Evolutionary conservation across 192 early-diverging fungal species (phyloP).

Genomic region (Haplosporangium gracile): DNA sequence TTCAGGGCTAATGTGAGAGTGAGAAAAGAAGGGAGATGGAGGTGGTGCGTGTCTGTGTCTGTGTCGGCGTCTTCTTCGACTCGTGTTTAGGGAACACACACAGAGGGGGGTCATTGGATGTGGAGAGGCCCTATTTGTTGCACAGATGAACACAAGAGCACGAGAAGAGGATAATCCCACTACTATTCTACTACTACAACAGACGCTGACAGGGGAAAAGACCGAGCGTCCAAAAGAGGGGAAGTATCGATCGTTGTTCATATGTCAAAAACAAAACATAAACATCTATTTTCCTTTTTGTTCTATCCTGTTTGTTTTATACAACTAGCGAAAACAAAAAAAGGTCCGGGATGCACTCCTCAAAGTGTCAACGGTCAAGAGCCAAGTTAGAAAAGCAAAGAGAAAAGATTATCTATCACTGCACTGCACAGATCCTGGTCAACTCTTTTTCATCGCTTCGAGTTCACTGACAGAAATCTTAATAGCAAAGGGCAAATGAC

Average conservation of each 20-base stretch:
- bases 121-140: background rate
- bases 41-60: background rate
- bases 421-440: background rate
- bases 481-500: background rate
- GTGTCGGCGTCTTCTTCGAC: background rate
- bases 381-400: background rate
- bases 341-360: slow-evolving; percentile 3
- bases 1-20: background rate
- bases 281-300: background rate
- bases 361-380: slow-evolving; percentile 8
- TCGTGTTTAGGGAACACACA: background rate
- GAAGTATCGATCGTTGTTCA: background rate
- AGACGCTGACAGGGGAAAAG: slow-evolving; percentile 4
- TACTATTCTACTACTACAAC: background rate
- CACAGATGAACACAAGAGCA: background rate
- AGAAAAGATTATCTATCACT: background rate
- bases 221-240: background rate
- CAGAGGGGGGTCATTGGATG: slow-evolving; percentile 1
- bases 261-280: background rate
- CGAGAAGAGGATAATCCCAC: background rate
- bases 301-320: background rate
- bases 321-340: background rate
- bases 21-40: background rate
- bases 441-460: background rate
- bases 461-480: background rate